Conservation (phyloP, 2,329 filamentous ascomycete genomes). For the Bipolaris bicolor region DNA sequence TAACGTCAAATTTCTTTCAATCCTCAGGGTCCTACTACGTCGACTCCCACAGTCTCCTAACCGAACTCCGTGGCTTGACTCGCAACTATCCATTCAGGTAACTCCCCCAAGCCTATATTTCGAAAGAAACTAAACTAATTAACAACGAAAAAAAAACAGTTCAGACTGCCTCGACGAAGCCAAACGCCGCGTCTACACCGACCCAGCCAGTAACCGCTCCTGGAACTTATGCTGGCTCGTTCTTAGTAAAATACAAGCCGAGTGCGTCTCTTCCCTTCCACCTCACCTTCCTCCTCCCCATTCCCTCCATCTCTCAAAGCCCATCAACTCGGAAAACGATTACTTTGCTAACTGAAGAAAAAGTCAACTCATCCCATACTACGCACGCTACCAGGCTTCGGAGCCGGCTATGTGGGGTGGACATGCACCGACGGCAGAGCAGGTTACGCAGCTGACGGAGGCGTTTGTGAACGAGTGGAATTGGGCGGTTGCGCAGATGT, state of each 20-base stretch:
- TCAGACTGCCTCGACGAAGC: constrained; percentile 70
- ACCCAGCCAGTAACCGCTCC: constrained; percentile 70
- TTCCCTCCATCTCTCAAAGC: too few relatives aligned
- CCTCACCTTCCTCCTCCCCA: background rate
- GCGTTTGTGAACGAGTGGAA: constrained; percentile 73
- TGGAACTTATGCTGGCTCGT: constrained; percentile 81
- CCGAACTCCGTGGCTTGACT: constrained; percentile 72
- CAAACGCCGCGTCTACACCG: constrained; percentile 65
- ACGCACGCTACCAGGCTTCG: constrained; percentile 66
- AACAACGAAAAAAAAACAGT: constrained; percentile 38
- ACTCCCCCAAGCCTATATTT: background rate
- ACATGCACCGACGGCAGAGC: constrained; percentile 60
- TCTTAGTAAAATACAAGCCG: constrained; percentile 68
- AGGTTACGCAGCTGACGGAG: constrained; percentile 64
- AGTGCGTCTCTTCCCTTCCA: constrained; percentile 56
- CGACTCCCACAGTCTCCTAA: constrained; percentile 70
- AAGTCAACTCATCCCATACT: constrained; percentile 66
- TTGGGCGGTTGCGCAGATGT: constrained; percentile 67
- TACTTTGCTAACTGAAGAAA: background rate
- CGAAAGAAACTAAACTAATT: background rate
- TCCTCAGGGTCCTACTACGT: constrained; percentile 67
- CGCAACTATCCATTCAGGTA: constrained; percentile 68
- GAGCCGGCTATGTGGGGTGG: constrained; percentile 74
- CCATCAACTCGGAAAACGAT: too few relatives aligned
- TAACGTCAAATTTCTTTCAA: too few relatives aligned